Evolutionary conservation across 2,329 filamentous ascomycete species (phyloP).

Genomic region (Fusarium humuli): DNA sequence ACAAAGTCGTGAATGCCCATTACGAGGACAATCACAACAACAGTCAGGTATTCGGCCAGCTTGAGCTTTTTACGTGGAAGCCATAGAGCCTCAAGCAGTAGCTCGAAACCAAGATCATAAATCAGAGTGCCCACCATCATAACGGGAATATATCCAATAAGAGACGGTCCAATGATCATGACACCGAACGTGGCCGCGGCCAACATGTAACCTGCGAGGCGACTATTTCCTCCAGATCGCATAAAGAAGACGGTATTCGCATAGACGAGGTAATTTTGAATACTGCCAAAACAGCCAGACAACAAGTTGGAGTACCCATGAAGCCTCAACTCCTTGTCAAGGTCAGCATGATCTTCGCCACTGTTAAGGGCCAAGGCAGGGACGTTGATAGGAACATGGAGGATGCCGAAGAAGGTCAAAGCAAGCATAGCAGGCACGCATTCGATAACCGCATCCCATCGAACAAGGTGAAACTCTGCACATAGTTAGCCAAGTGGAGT

Average conservation of each 20-base stretch:
- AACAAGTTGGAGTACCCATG: constrained; percentile 94
- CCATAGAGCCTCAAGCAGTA: constrained; percentile 89
- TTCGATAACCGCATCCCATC: constrained; percentile 85
- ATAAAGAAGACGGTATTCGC: constrained; percentile 98
- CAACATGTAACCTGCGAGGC: constrained; percentile 86
- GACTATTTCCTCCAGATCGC: constrained; percentile 86
- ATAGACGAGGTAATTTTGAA: constrained; percentile 97
- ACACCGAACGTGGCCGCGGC: constrained; percentile 83
- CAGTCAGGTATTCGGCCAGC: constrained; percentile 87
- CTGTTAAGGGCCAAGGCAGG: constrained; percentile 91
- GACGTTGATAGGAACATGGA: constrained; percentile 98
- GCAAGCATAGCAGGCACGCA: constrained; percentile 96
- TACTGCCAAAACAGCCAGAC: constrained; percentile 87
- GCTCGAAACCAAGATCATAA: constrained; percentile 92
- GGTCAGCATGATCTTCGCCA: constrained; percentile 90
- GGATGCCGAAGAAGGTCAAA: constrained; percentile 94
- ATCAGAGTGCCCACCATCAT: constrained; percentile 98
- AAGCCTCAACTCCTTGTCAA: constrained; percentile 90
- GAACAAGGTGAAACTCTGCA: constrained; percentile 80
- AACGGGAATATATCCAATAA: constrained; percentile 94
- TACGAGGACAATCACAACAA: constrained; percentile 88
- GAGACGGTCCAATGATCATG: constrained; percentile 84
- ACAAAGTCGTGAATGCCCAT: constrained; percentile 99
- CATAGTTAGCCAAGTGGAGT: constrained; percentile 30
- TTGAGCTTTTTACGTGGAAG: constrained; percentile 90